Evolutionary conservation across 1,284 basidiomycete genomes (phyloP), one percentile per base, ranked within the genome.

Genomic region (Heimioporus retisporus): DNA sequence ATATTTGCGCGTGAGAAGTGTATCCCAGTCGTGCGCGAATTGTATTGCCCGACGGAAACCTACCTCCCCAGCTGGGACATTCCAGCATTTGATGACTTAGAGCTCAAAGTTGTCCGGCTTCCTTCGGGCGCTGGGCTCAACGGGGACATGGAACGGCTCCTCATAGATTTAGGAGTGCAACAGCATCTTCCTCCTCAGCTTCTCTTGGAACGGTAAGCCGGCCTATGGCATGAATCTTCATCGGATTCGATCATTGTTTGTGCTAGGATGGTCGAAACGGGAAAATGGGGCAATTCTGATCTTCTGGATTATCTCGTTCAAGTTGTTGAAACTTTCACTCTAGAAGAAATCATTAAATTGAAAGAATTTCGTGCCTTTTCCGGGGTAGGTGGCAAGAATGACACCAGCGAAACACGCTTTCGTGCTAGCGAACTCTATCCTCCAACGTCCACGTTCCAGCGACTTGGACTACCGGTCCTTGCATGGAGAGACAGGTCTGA

Each of bases 251-350:
- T 50, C 23, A 3, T 25, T 50, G 14, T 14, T 14, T 14, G 21
- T 5, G 1, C n/a, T 42, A 94, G 93, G 70, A 93, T 93, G 90
- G 87, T 94, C 66, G 90, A 90, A 75, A 91, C 91, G 3, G 91
- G 92, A 48, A 90, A 92, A 70, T 93, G 92, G 92, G 89, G 88
- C 0, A 88, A 89, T 40, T 82, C 86, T 4, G 89, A 93, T 59
- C 83, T 96, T 18, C 88, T 92, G 67, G 91, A 91, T 74, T 96
- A 97, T 75, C 87, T 98, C 10, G 93, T 94, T 16, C 91, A 90
- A 7, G 93, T 96, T 15, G 88, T 89, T 72, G 84, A 89, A 10
- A 87, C 90, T 1, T 79, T 98, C 35, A 86, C 88, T 0, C 63
- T 80, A 0, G 82, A 88, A 6, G 96, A 98, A 77, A 75, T 91